These are phyloP conservation scores for Neoascochyta sp. DNA, from an alignment of 2,329 filamentous ascomycete genomes.

Conservation along the genomic window DNA sequence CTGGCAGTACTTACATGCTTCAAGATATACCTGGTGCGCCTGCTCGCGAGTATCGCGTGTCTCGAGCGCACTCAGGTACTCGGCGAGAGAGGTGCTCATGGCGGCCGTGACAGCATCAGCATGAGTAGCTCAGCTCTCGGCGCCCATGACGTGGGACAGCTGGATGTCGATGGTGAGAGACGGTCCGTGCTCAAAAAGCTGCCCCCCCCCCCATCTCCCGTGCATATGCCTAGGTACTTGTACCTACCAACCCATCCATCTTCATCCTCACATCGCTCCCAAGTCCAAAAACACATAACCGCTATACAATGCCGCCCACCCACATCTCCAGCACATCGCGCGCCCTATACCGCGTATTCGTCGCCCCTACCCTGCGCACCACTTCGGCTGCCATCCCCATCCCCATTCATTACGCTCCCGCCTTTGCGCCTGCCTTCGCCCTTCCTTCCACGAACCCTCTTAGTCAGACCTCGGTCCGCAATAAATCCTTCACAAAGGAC, in stretches of 20 bases:
- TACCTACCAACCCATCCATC: conserved; percentile 3
- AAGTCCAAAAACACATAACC: too few relatives aligned
- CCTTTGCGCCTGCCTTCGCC: conserved; percentile 11
- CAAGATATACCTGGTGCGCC: conserved; percentile 64
- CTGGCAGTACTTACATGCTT: conserved; percentile 62
- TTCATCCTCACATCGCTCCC: neutral
- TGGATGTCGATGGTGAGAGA: too few relatives aligned
- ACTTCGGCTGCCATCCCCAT: conserved; percentile 13
- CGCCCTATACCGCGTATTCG: conserved; percentile 46
- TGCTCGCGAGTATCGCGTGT: conserved; percentile 68
- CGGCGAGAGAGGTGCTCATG: conserved; percentile 73
- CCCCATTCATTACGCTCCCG: conserved; percentile 16
- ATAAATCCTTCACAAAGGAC: conserved; percentile 20
- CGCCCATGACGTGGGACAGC: too few relatives aligned
- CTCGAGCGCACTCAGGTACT: conserved; percentile 72
- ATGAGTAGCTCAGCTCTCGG: too few relatives aligned
- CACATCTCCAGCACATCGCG: conserved; percentile 36
- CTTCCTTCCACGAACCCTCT: conserved; percentile 7
- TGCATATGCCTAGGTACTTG: neutral
- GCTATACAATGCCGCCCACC: conserved; percentile 29
- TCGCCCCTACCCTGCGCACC: conserved; percentile 33
- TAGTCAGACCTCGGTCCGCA: conserved; percentile 13
- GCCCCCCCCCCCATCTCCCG: neutral
- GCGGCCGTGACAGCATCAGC: conserved; percentile 12
- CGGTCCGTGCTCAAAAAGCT: too few relatives aligned